Conservation (phyloP, 108 stramenopile species). For the Skeletonema menzelii region DNA sequence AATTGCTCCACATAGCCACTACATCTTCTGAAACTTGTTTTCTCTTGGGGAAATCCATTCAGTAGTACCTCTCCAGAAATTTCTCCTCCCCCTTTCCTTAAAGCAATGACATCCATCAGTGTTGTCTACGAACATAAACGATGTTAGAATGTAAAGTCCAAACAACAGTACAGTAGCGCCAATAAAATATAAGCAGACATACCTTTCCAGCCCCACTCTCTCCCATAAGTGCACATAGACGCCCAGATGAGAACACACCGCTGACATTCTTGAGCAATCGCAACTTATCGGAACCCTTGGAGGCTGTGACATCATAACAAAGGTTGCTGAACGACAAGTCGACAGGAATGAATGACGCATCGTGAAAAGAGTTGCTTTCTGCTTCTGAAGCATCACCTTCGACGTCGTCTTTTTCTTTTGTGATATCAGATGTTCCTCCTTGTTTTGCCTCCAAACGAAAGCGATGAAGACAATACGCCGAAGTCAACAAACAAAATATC, state of each 20-base stretch:
- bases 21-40: constrained; percentile 40
- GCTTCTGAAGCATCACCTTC: neutral
- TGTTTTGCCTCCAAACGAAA: constrained; percentile 37
- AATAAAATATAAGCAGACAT: neutral
- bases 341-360: constrained; percentile 35
- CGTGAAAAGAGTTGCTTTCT: neutral
- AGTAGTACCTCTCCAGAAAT: constrained; percentile 57
- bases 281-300: constrained; percentile 19
- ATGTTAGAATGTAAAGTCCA: neutral
- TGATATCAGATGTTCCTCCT: constrained; percentile 6
- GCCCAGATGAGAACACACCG: constrained; percentile 33
- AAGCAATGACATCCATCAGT: constrained; percentile 51
- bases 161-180: neutral
- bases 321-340: constrained; percentile 33
- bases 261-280: constrained; percentile 36
- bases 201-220: neutral
- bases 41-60: constrained; percentile 47
- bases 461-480: constrained; percentile 41
- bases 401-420: constrained; percentile 11
- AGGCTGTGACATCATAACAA: constrained; percentile 38
- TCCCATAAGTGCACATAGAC: constrained; percentile 31
- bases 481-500: constrained; percentile 38
- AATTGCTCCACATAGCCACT: constrained; percentile 84
- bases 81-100: constrained; percentile 35
- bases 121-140: constrained; percentile 5